These are phyloP conservation scores for Citrus reticulata DNA, from an alignment of 345 rosid species.

Conservation along the genomic window DNA sequence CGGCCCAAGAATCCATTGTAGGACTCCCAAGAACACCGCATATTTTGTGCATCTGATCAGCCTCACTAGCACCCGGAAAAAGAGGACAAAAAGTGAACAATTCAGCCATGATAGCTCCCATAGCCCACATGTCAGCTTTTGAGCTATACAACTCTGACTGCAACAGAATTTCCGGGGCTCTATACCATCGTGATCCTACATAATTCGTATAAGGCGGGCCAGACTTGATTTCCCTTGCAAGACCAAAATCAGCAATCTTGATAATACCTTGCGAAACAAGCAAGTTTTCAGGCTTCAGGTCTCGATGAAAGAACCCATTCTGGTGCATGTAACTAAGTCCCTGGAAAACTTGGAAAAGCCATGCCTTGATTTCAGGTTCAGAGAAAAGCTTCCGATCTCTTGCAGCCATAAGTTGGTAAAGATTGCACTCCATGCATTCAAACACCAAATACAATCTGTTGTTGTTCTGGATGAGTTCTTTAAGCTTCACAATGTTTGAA, in stretches of 20 bases:
- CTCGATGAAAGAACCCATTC: conserved; percentile 88
- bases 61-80: conserved; percentile 82
- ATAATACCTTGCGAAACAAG: conserved; percentile 59
- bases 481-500: conserved; percentile 88
- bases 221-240: not conserved
- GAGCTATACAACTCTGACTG: not conserved
- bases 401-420: conserved; percentile 75
- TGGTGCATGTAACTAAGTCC: conserved; percentile 82
- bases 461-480: conserved; percentile 76
- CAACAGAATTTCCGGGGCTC: not conserved
- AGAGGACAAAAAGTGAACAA: conserved; percentile 68
- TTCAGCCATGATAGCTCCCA: conserved; percentile 97
- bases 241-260: conserved; percentile 93
- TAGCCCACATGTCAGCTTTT: conserved; percentile 18
- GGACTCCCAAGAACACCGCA: conserved; percentile 83
- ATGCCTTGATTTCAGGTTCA: conserved; percentile 65
- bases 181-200: not conserved
- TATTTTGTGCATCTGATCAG: conserved; percentile 87
- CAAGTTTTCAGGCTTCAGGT: conserved; percentile 90
- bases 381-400: conserved; percentile 53
- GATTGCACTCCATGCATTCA: conserved; percentile 90
- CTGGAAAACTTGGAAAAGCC: conserved; percentile 91
- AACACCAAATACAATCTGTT: conserved; percentile 62
- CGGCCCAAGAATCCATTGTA: conserved; percentile 60
- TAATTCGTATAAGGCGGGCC: not conserved